These are phyloP conservation scores for Saussurea involucrata DNA, from an alignment of 129 eudicot genomes.

Conservation along the genomic window DNA sequence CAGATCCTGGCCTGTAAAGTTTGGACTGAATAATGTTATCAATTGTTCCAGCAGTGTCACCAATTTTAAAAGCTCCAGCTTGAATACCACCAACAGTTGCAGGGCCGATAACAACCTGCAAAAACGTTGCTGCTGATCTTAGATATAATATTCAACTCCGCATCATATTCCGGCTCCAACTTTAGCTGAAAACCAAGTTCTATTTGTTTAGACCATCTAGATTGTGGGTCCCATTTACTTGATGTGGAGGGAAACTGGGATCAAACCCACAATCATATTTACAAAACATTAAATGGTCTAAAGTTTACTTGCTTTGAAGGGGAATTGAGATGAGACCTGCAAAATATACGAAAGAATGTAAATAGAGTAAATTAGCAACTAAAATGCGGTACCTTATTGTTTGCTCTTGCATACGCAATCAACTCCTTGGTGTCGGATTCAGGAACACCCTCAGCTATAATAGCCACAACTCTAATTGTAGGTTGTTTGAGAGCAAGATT, in stretches of 20 bases:
- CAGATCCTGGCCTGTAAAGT: slow-evolving; percentile 96
- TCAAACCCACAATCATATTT: neutral
- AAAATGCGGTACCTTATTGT: slow-evolving; percentile 55
- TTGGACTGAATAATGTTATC: slow-evolving; percentile 94
- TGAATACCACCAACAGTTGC: slow-evolving; percentile 98
- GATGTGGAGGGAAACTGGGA: neutral
- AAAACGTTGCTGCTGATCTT: neutral
- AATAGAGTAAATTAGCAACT: neutral
- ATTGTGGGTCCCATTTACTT: neutral
- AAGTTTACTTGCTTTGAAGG: neutral
- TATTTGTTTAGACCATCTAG: neutral
- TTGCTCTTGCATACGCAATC: slow-evolving; percentile 69
- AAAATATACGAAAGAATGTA: neutral
- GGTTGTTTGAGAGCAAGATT: slow-evolving; percentile 81
- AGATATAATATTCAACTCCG: no score
- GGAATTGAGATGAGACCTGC: neutral
- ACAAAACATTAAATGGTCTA: neutral
- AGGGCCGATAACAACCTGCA: slow-evolving; percentile 91
- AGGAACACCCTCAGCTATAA: slow-evolving; percentile 89
- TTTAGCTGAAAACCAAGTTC: neutral
- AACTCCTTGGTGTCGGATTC: slow-evolving; percentile 77
- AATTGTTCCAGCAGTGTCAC: slow-evolving; percentile 94
- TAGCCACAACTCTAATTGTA: slow-evolving; percentile 77
- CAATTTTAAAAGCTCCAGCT: slow-evolving; percentile 96
- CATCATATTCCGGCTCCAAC: neutral